Base-by-base conservation (phyloP, 441 rosid species). In the Hura crepitans region DNA sequence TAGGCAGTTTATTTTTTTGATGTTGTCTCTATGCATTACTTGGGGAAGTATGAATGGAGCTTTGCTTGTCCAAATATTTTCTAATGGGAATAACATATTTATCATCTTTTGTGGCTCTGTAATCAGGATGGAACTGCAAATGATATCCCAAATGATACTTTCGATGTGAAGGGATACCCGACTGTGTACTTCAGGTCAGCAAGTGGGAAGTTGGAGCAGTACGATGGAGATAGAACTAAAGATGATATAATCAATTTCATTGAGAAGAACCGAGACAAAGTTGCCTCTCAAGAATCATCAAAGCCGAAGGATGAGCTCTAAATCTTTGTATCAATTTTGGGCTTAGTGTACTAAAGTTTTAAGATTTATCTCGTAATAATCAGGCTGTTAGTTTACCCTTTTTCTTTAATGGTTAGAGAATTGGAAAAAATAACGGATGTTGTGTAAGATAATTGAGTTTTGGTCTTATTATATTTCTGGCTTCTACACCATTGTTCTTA, bases 71-170 rank as follows among this genome's bases (percentile, higher is more conserved):
- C n/a, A 7, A 22, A 50, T 50, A 50, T 57, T 37, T 10, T 37
- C 42, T 37, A n/a, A n/a, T n/a, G n/a, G n/a, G n/a, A n/a, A n/a
- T n/a, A n/a, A n/a, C n/a, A n/a, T n/a, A n/a, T n/a, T n/a, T n/a
- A n/a, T n/a, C n/a, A n/a, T n/a, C n/a, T n/a, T n/a, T n/a, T n/a
- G n/a, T 17, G 10, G 1, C 6, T 50, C 42, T 12, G 66, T 73
- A 0, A 73, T 1, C 72, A 95, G 99, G 99, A 95, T 51, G 90
- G 92, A 58, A 90, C 99, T 2, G 87, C 95, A 61, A 95, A 95
- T 75, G 98, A 95, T 70, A 55, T 86, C 74, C 87, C 89, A 10
- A 72, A 6, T 14, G 95, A 80, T 66, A 62, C 81, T 17, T 95
- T 89, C 35, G 87, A 92, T 4, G 97, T 92, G 46, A 75, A 84